A percentile compares a stretch with the other conserved stretches of the same genome.
These are phyloP conservation scores for Pharus latifolius DNA, from an alignment of 176 grass and related monocot species.

Conservation along the genomic window DNA sequence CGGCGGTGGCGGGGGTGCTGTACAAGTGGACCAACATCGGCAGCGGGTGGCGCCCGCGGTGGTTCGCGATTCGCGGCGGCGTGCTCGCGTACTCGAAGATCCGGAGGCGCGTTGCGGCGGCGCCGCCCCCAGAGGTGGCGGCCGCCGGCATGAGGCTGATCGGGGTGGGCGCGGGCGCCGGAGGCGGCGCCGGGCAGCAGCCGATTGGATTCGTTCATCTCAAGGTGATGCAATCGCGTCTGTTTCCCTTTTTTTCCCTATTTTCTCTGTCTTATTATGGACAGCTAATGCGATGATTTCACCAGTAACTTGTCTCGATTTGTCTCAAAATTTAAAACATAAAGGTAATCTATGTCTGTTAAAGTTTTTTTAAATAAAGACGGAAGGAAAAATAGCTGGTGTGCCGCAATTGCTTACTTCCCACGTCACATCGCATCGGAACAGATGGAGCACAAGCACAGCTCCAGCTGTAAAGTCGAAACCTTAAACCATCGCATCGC, in stretches of 20 bases:
- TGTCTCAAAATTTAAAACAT: neutral
- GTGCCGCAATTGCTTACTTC: neutral
- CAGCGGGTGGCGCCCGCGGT: constrained; percentile 73
- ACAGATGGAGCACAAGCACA: neutral
- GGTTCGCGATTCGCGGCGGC: constrained; percentile 77
- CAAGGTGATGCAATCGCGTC: constrained; percentile 38
- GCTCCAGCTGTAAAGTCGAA: constrained; percentile 16
- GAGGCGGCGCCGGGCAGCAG: constrained; percentile 19
- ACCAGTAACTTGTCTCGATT: neutral
- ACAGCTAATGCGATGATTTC: neutral
- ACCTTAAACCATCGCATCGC: neutral
- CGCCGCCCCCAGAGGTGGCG: neutral
- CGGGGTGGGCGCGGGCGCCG: constrained; percentile 21
- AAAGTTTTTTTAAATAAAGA: neutral
- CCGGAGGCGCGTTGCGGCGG: constrained; percentile 25
- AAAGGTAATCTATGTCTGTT: neutral
- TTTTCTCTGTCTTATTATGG: neutral
- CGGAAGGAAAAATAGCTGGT: too few relatives aligned
- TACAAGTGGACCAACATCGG: constrained; percentile 98
- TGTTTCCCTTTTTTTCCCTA: neutral
- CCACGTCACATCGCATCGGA: constrained; percentile 29
- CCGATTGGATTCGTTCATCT: constrained; percentile 59
- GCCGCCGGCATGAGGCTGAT: constrained; percentile 40
- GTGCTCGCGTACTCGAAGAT: constrained; percentile 88
- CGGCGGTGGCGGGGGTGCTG: constrained; percentile 53